phyloP scores from a whole-genome alignment of 148 eudicot genomes.

The Persicaria maculosa region DNA sequence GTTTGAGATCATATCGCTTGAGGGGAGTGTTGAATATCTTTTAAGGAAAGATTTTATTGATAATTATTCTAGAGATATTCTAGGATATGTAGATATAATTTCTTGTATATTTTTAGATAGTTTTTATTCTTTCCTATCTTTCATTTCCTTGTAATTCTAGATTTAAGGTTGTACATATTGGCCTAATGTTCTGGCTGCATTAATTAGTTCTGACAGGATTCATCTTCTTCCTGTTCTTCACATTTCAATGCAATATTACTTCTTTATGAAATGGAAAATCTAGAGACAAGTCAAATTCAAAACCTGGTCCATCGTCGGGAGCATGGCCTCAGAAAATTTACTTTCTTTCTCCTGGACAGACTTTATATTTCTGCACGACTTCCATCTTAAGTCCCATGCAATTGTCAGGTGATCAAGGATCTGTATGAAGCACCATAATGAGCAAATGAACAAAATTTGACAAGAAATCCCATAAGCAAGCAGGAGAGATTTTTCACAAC shows the following conservation, averaged over 20 bases:
- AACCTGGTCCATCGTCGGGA: slow-evolving; percentile 73
- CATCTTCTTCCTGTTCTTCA: too few species aligned
- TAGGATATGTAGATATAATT: too few species aligned
- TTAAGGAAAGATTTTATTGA: too few species aligned
- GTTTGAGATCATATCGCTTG: too few species aligned
- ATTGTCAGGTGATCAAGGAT: slow-evolving; percentile 77
- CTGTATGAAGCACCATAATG: slow-evolving; percentile 29
- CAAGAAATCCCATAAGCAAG: neutral
- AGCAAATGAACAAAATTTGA: neutral
- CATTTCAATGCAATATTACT: neutral
- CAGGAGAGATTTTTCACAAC: neutral
- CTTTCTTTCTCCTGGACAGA: slow-evolving; percentile 24
- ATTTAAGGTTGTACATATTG: too few species aligned
- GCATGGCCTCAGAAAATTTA: slow-evolving; percentile 46
- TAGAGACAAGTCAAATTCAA: neutral
- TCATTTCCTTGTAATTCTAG: too few species aligned
- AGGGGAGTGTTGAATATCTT: too few species aligned
- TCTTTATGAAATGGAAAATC: neutral
- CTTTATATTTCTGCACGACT: slow-evolving; percentile 24
- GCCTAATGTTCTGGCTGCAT: too few species aligned
- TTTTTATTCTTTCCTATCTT: too few species aligned
- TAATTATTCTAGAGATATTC: too few species aligned
- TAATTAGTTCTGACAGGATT: too few species aligned
- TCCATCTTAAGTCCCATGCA: slow-evolving; percentile 91
- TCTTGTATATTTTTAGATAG: too few species aligned